phyloP scores from a whole-genome alignment of 2,329 filamentous ascomycete species.

The Trichoderma aggressivum region DNA sequence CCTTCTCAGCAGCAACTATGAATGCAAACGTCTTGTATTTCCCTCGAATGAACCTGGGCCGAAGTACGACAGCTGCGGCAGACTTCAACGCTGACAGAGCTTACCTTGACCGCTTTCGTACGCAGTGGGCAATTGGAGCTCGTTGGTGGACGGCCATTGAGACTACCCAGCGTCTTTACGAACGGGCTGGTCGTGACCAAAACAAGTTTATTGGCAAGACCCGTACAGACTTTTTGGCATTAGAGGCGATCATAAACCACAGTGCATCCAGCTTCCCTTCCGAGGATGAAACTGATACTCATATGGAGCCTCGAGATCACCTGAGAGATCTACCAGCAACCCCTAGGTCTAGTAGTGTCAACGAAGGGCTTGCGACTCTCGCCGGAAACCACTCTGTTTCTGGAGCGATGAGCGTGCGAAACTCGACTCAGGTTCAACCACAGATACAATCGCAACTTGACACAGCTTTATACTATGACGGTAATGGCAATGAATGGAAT shows the following conservation, averaged over 20 bases:
- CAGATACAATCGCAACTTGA: background rate
- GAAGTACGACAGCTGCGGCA: background rate
- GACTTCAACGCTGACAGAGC: background rate
- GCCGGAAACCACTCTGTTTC: background rate
- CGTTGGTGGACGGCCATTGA: background rate
- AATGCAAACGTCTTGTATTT: background rate
- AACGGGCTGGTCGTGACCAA: background rate
- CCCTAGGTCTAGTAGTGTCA: background rate
- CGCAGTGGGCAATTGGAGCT: background rate
- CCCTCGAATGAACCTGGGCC: background rate
- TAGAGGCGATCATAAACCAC: background rate
- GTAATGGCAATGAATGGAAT: background rate
- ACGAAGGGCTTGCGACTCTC: background rate
- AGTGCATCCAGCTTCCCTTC: background rate
- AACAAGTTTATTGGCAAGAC: background rate
- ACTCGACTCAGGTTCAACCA: background rate
- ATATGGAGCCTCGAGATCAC: background rate
- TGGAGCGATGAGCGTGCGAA: background rate
- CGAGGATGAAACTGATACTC: background rate
- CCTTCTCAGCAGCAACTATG: background rate
- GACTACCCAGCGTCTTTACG: background rate
- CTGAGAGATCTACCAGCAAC: background rate
- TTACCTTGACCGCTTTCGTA: background rate
- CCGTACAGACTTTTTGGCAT: background rate
- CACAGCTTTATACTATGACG: background rate